These are phyloP conservation scores for Leccinum rimulosum DNA, from an alignment of 768 basidiomycete species.

Conservation along the genomic window DNA sequence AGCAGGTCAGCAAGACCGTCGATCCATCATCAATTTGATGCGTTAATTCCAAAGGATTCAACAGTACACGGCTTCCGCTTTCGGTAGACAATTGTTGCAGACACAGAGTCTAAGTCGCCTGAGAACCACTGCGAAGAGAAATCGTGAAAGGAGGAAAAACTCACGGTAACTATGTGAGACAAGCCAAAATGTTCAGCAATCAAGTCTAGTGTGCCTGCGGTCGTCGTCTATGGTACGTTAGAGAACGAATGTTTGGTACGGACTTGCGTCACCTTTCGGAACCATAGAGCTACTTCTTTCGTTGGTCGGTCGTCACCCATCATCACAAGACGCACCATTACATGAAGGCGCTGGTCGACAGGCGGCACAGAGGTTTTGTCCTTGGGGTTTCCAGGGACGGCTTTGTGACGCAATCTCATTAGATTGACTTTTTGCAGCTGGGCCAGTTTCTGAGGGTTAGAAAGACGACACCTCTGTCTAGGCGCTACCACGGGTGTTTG, in stretches of 20 bases:
- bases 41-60: constrained; percentile 48
- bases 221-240: constrained; percentile 41
- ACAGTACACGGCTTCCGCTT: constrained; percentile 32
- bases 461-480: constrained; percentile 35
- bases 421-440: constrained; percentile 57
- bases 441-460: constrained; percentile 52
- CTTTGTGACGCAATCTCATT: constrained; percentile 75
- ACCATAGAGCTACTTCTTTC: constrained; percentile 59
- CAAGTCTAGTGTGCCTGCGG: constrained; percentile 62
- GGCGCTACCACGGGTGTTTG: constrained; percentile 28
- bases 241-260: background rate
- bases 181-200: constrained; percentile 31
- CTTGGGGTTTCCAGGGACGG: constrained; percentile 59
- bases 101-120: constrained; percentile 40
- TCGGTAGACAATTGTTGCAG: constrained; percentile 34
- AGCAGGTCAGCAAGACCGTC: constrained; percentile 17
- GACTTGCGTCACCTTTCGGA: constrained; percentile 53
- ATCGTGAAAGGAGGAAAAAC: background rate
- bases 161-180: constrained; percentile 12
- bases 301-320: constrained; percentile 23
- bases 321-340: constrained; percentile 41
- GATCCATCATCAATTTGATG: constrained; percentile 57
- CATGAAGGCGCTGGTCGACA: constrained; percentile 56
- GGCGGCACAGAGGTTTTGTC: constrained; percentile 47
- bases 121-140: constrained; percentile 15